Base-by-base conservation (phyloP, 305 asterid species). In the Striga hermonthica region DNA sequence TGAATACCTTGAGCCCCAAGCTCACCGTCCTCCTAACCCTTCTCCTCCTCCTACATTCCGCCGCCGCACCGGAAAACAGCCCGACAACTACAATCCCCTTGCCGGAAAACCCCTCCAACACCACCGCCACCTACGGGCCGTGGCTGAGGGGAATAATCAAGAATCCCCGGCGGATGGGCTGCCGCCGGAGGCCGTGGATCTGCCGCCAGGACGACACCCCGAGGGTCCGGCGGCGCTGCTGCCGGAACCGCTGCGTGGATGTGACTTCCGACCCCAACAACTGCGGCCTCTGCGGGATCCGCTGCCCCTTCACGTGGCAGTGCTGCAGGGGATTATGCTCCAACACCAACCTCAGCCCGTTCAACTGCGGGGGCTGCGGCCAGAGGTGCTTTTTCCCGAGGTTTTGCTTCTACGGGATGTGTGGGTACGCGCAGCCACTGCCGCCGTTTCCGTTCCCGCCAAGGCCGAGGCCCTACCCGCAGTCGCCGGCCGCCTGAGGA, bases 181-280 rank as follows among this genome's bases (percentile, higher is more conserved):
- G 94, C 47, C 13, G 78, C 71, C 43, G 37, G 16, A 76, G 78
- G 66, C 94, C 90, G 0, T 78, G 89, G 94, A 81, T 86, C 5
- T 86, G 94, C 74, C 45, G 76, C 38, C n/a, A n/a, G 38, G 59
- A 54, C 37, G 66, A 50, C 8, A 43, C 57, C 62, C 80, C 77
- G 0, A 58, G 76, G 44, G 64, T 57, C 31, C 73, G 65, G 36
- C 73, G 67, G 60, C 59, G 54, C 5, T 86, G 90, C 41, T 86
- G 90, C 56, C 72, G 78, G 41, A 76, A 83, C 64, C 84, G 86
- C n/a, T 86, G 94, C 39, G 80, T 83, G 14, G 88, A 80, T 52
- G 83, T 83, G 4, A 14, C 28, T 4, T 75, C 82, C 28, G 90
- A 86, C 65, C 68, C 62, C 9, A 76, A 81, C 53, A 79, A 84